Conservation (phyloP, 1,284 basidiomycete genomes). For the Athelia psychrophila region DNA sequence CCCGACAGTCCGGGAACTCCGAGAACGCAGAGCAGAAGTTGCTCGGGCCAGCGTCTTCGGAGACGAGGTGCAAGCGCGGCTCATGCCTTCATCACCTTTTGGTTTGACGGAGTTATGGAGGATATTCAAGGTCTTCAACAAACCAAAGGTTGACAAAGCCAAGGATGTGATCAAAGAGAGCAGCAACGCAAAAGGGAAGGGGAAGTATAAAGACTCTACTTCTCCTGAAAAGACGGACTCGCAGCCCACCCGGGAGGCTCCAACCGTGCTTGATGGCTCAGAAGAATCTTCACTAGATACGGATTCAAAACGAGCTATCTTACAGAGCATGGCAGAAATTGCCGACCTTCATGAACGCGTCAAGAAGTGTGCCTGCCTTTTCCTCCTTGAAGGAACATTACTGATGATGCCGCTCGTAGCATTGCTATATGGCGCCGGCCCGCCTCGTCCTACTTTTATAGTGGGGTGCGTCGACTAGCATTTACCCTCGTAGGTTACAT, state of each 20-base stretch:
- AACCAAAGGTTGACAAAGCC: conserved; percentile 22
- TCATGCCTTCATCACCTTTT: conserved; percentile 43
- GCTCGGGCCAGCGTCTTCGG: conserved; percentile 50
- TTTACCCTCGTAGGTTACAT: conserved; percentile 3
- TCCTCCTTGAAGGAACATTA: background rate
- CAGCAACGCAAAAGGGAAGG: conserved; percentile 13
- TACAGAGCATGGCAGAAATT: conserved; percentile 42
- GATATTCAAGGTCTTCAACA: conserved; percentile 40
- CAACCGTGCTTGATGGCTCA: conserved; percentile 29
- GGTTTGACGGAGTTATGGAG: conserved; percentile 53
- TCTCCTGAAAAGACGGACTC: conserved; percentile 6
- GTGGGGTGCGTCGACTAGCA: conserved; percentile 33
- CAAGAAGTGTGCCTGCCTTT: conserved; percentile 49
- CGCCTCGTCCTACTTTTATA: conserved; percentile 44
- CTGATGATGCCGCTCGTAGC: conserved; percentile 28
- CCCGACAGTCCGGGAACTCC: conserved; percentile 52
- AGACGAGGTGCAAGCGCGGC: conserved; percentile 40
- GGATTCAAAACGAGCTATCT: conserved; percentile 39
- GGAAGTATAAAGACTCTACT: conserved; percentile 7
- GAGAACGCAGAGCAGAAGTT: conserved; percentile 44
- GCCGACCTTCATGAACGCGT: conserved; percentile 66
- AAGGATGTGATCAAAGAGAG: conserved; percentile 25
- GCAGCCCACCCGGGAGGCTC: conserved; percentile 15
- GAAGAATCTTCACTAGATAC: conserved; percentile 35
- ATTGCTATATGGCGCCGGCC: conserved; percentile 64